These are phyloP conservation scores for Novymonas esmeraldas DNA, from an alignment of 208 protist genomes.

Conservation along the genomic window DNA sequence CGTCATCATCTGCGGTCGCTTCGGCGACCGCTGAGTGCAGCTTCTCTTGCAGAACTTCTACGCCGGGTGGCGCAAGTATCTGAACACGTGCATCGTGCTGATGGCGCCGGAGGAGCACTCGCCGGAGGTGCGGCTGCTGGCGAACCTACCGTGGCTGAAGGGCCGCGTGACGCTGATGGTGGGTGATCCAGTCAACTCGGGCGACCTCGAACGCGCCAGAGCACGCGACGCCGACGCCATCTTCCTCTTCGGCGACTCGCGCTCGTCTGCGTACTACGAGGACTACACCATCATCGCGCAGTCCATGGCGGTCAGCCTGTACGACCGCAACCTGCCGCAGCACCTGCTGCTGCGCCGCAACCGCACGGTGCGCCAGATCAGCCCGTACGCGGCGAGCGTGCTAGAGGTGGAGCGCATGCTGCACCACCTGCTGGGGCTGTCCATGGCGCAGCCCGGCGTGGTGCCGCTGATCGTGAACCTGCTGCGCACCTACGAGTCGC, in stretches of 20 bases:
- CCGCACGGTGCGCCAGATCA: slow-evolving; percentile 58
- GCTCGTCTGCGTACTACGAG: slow-evolving; percentile 73
- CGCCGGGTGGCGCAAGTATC: slow-evolving; percentile 78
- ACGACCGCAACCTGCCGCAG: slow-evolving; percentile 74
- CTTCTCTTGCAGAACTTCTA: slow-evolving; percentile 81
- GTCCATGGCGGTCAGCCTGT: slow-evolving; percentile 63
- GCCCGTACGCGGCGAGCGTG: slow-evolving; percentile 63
- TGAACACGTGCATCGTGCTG: slow-evolving; percentile 71
- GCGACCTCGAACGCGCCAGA: slow-evolving; percentile 62
- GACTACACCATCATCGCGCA: slow-evolving; percentile 77
- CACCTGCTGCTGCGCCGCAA: slow-evolving; percentile 75
- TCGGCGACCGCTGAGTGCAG: slow-evolving; percentile 67
- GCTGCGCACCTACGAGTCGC: slow-evolving; percentile 78
- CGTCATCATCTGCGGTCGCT: slow-evolving; percentile 78
- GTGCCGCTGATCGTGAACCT: slow-evolving; percentile 83
- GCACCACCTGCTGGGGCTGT: slow-evolving; percentile 75
- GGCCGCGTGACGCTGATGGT: slow-evolving; percentile 74
- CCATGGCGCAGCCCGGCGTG: slow-evolving; percentile 69
- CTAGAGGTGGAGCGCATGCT: slow-evolving; percentile 74
- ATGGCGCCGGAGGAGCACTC: slow-evolving; percentile 64
- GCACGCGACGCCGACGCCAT: slow-evolving; percentile 75
- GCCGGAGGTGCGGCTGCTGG: slow-evolving; percentile 54
- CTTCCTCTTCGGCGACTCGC: slow-evolving; percentile 80
- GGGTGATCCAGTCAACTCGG: slow-evolving; percentile 53
- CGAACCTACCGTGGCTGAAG: slow-evolving; percentile 77